phyloP scores from a whole-genome alignment of 208 protist species.

The Wallacemonas collosoma region DNA sequence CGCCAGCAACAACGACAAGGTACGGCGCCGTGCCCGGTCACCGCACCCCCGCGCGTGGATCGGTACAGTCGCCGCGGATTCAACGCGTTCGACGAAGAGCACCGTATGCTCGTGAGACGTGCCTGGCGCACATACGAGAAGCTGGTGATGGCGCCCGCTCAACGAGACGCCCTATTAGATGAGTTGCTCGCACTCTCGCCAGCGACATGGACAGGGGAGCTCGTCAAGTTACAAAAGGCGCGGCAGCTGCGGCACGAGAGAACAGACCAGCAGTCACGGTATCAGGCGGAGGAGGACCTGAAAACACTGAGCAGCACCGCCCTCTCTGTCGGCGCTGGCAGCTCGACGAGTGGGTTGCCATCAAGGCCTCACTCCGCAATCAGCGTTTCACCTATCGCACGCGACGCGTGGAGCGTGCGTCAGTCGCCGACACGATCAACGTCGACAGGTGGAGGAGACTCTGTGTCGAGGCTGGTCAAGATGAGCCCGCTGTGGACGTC shows the following conservation, averaged over 20 bases:
- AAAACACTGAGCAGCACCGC: no score
- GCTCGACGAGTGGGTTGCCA: no score
- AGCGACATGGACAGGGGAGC: background rate
- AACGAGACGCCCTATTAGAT: slow-evolving; percentile 1
- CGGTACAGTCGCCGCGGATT: background rate
- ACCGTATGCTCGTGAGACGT: background rate
- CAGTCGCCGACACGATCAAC: background rate
- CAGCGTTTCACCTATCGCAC: no score
- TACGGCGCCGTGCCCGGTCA: background rate
- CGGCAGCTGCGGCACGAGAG: no score
- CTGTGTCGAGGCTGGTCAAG: background rate
- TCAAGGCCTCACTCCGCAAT: no score
- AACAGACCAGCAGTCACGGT: background rate
- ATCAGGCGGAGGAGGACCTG: background rate
- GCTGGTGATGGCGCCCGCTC: background rate
- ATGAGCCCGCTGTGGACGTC: background rate
- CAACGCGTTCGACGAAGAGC: slow-evolving; percentile 27
- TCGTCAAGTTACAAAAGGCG: background rate
- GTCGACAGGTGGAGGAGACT: background rate
- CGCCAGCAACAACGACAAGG: background rate
- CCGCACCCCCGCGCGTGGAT: background rate
- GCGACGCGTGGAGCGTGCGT: no score
- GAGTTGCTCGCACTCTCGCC: slow-evolving; percentile 1
- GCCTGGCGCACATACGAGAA: background rate
- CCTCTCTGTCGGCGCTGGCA: no score